These are phyloP conservation scores for Mycena floridula DNA, from an alignment of 768 basidiomycete species.

Conservation along the genomic window DNA sequence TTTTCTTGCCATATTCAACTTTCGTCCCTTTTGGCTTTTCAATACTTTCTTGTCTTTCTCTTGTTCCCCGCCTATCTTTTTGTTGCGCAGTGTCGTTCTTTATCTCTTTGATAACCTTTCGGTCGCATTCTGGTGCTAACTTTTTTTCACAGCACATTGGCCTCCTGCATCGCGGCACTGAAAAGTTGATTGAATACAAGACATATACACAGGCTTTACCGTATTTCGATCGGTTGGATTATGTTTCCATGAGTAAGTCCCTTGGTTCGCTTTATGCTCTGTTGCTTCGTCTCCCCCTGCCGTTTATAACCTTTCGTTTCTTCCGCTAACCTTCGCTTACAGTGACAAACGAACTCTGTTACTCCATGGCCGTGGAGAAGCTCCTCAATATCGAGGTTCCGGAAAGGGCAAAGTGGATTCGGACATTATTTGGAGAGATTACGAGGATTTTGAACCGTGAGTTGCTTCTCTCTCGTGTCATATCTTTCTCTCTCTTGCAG, in stretches of 20 bases:
- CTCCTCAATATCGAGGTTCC: slow-evolving; percentile 96
- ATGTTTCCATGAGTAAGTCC: slow-evolving; percentile 96
- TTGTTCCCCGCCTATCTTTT: too few relatives aligned
- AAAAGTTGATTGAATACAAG: slow-evolving; percentile 99
- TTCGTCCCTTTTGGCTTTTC: too few relatives aligned
- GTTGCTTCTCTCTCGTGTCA: neutral
- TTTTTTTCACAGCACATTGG: slow-evolving; percentile 70
- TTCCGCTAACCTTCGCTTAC: slow-evolving; percentile 2
- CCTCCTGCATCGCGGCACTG: slow-evolving; percentile 93
- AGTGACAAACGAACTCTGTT: slow-evolving; percentile 99
- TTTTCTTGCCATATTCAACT: too few relatives aligned
- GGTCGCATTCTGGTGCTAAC: slow-evolving; percentile 1
- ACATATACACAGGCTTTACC: slow-evolving; percentile 96
- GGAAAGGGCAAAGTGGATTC: slow-evolving; percentile 96
- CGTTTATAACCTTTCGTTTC: neutral
- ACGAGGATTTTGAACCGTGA: slow-evolving; percentile 94
- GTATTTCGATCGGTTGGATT: slow-evolving; percentile 98
- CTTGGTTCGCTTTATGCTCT: too few relatives aligned
- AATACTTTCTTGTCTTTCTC: too few relatives aligned
- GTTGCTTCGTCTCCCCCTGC: too few relatives aligned
- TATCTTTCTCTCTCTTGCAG: neutral
- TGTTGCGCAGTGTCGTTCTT: too few relatives aligned
- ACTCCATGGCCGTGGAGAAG: slow-evolving; percentile 96
- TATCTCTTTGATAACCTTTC: too few relatives aligned
- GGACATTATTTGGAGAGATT: slow-evolving; percentile 94